phyloP scores from a whole-genome alignment of 2,329 filamentous ascomycete genomes.

The Aspergillus chevalieri region DNA sequence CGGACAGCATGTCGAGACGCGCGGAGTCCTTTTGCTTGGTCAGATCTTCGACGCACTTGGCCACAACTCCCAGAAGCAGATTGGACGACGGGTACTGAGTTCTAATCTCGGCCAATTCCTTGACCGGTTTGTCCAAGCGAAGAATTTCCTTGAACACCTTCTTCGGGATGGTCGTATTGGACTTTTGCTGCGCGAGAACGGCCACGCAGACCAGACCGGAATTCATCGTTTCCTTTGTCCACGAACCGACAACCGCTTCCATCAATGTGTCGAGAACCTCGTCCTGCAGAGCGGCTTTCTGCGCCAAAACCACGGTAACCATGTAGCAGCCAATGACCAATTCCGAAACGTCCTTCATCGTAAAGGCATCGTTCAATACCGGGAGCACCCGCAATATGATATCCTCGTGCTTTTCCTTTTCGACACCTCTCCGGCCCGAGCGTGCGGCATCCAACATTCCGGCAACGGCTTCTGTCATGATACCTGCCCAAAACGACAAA shows the following conservation, averaged over 20 bases:
- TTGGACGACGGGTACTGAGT: constrained; percentile 28
- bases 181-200: constrained; percentile 73
- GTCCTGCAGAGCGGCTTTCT: constrained; percentile 74
- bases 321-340: constrained; percentile 86
- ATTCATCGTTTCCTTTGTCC: constrained; percentile 65
- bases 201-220: constrained; percentile 74
- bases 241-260: constrained; percentile 76
- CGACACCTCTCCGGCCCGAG: constrained; percentile 69
- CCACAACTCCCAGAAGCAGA: constrained; percentile 32
- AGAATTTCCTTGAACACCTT: constrained; percentile 56
- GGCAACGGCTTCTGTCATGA: constrained; percentile 78
- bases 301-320: constrained; percentile 77
- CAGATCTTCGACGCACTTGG: constrained; percentile 27
- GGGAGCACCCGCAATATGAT: constrained; percentile 63
- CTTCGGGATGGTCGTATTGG: constrained; percentile 61
- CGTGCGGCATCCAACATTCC: constrained; percentile 71
- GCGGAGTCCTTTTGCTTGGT: constrained; percentile 26
- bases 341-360: constrained; percentile 68
- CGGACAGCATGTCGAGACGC: constrained; percentile 44
- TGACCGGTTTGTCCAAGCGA: constrained; percentile 27
- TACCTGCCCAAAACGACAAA: constrained; percentile 83
- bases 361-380: constrained; percentile 69
- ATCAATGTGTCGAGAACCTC: constrained; percentile 77
- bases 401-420: constrained; percentile 74
- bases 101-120: constrained; percentile 29